Evolutionary conservation across 179 eudicot genomes (phyloP), one percentile per base, ranked within the genome.

Genomic region (Carnegiea gigantea): DNA sequence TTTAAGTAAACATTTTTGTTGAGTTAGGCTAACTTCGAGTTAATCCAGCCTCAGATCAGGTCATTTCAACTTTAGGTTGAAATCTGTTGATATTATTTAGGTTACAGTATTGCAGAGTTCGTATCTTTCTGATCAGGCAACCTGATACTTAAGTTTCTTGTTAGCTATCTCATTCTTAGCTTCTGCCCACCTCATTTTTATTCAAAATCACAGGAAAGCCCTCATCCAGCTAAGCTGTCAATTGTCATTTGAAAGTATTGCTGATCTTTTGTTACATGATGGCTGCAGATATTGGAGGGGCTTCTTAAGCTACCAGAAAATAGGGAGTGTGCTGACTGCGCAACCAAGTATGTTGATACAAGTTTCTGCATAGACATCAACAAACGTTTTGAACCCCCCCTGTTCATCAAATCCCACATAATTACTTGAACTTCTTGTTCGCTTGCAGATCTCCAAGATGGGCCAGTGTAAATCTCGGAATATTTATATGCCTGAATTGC

Each of bases 251-350:
- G 48, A 30, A 33, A 80, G 59, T 38, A 23, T n/a, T 80, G 26
- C 48, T 70, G 17, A 79, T 28, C 57, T 2, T 7, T 18, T 68
- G n/a, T 82, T 14, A 26, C 40, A 23, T 77, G 54, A 54, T 77
- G 14, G 82, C 23, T 83, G 64, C 91, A 96, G 99, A 88, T 94
- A 78, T 80, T 96, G 84, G 98, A 94, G 83, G 96, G 92, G 84
- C 95, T 96, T 84, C 91, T 96, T 46, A 96, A 90, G 87, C 88
- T 91, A 85, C 96, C 93, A 40, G 98, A 94, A 80, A 96, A 96
- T 87, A 92, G 90, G 90, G 97, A 91, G 78, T 96, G 99, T 86
- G 98, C 99, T 81, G 99, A 96, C 82, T 96, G 99, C 89, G 93
- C 89, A 87, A 79, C 79, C 87, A 88, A 43, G 90, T 88, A 80